Base-by-base conservation (phyloP, 192 early-diverging fungal genomes). In the Phycomyces nitens region DNA sequence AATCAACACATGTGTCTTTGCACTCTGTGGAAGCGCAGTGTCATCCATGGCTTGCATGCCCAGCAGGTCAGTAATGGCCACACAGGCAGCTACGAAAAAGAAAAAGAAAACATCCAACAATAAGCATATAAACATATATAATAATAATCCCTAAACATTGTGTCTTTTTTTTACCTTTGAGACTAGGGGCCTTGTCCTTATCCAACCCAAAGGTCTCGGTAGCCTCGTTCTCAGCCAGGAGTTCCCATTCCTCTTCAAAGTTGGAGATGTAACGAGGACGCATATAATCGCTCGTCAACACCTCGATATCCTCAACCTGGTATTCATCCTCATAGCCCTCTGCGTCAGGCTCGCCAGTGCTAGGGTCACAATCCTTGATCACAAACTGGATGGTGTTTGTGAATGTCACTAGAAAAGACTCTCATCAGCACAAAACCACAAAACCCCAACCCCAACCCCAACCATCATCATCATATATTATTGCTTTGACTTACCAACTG, bases 291-390 rank as follows among this genome's bases (percentile, higher is more conserved):
- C 87, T 91, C 9, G 86, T 85, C 15, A 84, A 73, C 23, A 97
- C 64, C 4, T 98, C 92, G 5, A 92, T 73, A 18, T 93, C 90
- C 73, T 99, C 97, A 44, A 95, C 82, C 71, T 80, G 73, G 71
- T 97, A 98, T 71, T 98, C 96, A 69, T 95, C 96, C 53, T 95
- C 93, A 56, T 91, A 97, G 21, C 96, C 96, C 51, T 96, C 89
- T 62, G 90, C 91, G 64, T 94, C 93, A 6, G 92, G 86, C 70
- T 94, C 92, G 39, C 93, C 93, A 8, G 94, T 97, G 0, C 82
- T 78, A 15, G 96, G 94, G 69, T 99, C 97, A 74, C 92, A 96
- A 66, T 99, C 97, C 77, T 94, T 97, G 42, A 95, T 85, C 21
- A 92, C 71, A 68, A 95, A 98, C 58, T 89, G 89, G 44, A 99